A percentile compares a stretch with the other conserved stretches of the same genome.
phyloP scores from a whole-genome alignment of 2,329 filamentous ascomycete species.

The Aspergillus glaucus region DNA sequence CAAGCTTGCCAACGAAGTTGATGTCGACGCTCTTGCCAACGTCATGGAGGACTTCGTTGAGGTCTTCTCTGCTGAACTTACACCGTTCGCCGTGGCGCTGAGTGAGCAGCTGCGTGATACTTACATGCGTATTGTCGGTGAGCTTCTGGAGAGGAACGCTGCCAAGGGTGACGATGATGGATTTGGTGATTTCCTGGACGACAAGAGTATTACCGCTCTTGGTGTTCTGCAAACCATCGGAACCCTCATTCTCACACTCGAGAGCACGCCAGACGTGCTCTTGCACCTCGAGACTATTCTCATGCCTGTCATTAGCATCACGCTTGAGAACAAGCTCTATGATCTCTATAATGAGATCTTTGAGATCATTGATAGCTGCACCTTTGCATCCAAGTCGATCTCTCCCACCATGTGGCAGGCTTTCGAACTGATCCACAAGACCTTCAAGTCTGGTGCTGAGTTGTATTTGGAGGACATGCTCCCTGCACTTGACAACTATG shows the following conservation, averaged over 20 bases:
- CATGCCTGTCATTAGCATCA: slow-evolving; percentile 95
- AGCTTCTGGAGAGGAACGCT: slow-evolving; percentile 78
- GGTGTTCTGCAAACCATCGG: slow-evolving; percentile 97
- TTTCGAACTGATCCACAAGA: slow-evolving; percentile 92
- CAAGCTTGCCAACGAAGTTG: slow-evolving; percentile 94
- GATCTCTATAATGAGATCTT: slow-evolving; percentile 98
- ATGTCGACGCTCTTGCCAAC: slow-evolving; percentile 93
- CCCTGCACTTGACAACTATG: slow-evolving; percentile 94
- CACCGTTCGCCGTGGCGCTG: slow-evolving; percentile 90
- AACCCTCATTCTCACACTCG: slow-evolving; percentile 89
- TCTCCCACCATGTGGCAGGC: slow-evolving; percentile 98
- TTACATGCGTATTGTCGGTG: slow-evolving; percentile 86
- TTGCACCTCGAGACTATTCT: slow-evolving; percentile 90
- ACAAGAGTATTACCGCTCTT: slow-evolving; percentile 96
- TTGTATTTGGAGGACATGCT: slow-evolving; percentile 99
- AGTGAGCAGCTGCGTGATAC: slow-evolving; percentile 95
- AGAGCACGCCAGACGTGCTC: slow-evolving; percentile 93
- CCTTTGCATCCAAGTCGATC: slow-evolving; percentile 92
- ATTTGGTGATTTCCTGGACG: slow-evolving; percentile 87
- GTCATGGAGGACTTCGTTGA: slow-evolving; percentile 99
- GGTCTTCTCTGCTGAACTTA: slow-evolving; percentile 93
- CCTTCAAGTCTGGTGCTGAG: slow-evolving; percentile 95
- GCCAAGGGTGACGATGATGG: slow-evolving; percentile 69
- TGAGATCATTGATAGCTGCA: slow-evolving; percentile 98
- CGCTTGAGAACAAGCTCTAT: slow-evolving; percentile 95